phyloP scores from a whole-genome alignment of 768 basidiomycete genomes.

The Exidia glandulosa region DNA sequence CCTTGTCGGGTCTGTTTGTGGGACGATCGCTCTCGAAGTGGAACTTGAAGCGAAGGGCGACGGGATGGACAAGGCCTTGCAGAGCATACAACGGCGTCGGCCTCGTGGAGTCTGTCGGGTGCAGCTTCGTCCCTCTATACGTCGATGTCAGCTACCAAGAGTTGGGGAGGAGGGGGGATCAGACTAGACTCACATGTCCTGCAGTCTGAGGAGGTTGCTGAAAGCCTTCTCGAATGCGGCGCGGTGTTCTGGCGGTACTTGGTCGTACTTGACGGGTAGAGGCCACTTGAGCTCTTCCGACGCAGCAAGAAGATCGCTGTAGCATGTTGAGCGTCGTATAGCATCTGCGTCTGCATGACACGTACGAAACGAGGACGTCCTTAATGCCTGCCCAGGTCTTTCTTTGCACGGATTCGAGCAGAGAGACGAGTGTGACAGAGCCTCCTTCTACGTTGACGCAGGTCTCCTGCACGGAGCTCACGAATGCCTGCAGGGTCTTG shows the following conservation, averaged over 20 bases:
- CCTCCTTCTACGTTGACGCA: slow-evolving; percentile 36
- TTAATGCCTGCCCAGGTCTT: slow-evolving; percentile 75
- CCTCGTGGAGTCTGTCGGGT: slow-evolving; percentile 23
- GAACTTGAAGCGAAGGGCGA: slow-evolving; percentile 82
- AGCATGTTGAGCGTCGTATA: not conserved
- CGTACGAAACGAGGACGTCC: slow-evolving; percentile 48
- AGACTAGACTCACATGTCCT: slow-evolving; percentile 52
- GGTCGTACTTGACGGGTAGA: slow-evolving; percentile 50
- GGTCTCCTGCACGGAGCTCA: slow-evolving; percentile 33
- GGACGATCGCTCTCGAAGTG: slow-evolving; percentile 82
- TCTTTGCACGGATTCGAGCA: slow-evolving; percentile 51
- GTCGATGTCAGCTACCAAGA: slow-evolving; percentile 2
- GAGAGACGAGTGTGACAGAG: slow-evolving; percentile 36
- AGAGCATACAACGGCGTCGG: slow-evolving; percentile 65
- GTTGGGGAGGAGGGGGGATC: not conserved
- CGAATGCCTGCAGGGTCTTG: slow-evolving; percentile 50
- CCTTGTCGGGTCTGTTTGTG: slow-evolving; percentile 92
- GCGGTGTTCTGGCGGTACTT: slow-evolving; percentile 38
- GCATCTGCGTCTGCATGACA: slow-evolving; percentile 6
- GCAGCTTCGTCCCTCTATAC: slow-evolving; percentile 43
- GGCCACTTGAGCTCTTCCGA: slow-evolving; percentile 86
- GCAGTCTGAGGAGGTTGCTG: slow-evolving; percentile 61
- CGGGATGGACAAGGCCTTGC: slow-evolving; percentile 72
- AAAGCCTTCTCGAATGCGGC: slow-evolving; percentile 68
- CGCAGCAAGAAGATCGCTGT: slow-evolving; percentile 49